phyloP scores from a whole-genome alignment of 148 eudicot genomes.

The Agrostemma githago region DNA sequence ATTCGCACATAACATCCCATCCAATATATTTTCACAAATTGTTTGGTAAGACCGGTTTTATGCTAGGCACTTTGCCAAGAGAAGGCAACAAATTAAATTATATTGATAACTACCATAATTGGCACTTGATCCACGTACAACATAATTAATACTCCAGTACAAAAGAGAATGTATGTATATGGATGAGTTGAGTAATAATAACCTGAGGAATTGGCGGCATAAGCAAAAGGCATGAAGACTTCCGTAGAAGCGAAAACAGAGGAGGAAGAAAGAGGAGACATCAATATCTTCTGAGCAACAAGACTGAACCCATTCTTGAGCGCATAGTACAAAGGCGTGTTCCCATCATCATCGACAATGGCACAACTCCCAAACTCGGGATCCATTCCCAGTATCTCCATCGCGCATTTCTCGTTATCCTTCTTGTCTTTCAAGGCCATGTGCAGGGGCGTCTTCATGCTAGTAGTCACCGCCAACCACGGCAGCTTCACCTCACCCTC shows the following conservation, averaged over 20 bases:
- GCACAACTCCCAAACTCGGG: neutral
- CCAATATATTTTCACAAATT: too few species aligned
- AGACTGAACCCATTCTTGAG: neutral
- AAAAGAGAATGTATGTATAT: too few species aligned
- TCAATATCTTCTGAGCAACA: constrained; percentile 8
- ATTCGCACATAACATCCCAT: too few species aligned
- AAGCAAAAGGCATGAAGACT: too few species aligned
- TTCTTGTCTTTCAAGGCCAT: neutral
- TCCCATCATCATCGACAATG: neutral
- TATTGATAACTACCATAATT: too few species aligned
- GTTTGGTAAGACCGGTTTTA: too few species aligned
- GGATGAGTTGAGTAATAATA: too few species aligned
- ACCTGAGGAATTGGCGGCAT: too few species aligned
- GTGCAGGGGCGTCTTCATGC: neutral
- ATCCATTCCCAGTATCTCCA: constrained; percentile 20
- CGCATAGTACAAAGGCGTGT: neutral
- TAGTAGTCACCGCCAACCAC: neutral
- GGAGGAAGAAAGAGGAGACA: neutral
- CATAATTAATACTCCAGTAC: too few species aligned
- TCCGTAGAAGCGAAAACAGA: neutral
- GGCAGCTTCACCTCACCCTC: neutral
- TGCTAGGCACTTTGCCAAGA: too few species aligned
- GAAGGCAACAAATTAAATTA: too few species aligned
- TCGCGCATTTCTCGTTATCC: neutral
- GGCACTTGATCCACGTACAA: too few species aligned